Evolutionary conservation across 1,139 yeast species (phyloP), one percentile per base, ranked within the genome.

Genomic region (Saccharomyces pastorianus): DNA sequence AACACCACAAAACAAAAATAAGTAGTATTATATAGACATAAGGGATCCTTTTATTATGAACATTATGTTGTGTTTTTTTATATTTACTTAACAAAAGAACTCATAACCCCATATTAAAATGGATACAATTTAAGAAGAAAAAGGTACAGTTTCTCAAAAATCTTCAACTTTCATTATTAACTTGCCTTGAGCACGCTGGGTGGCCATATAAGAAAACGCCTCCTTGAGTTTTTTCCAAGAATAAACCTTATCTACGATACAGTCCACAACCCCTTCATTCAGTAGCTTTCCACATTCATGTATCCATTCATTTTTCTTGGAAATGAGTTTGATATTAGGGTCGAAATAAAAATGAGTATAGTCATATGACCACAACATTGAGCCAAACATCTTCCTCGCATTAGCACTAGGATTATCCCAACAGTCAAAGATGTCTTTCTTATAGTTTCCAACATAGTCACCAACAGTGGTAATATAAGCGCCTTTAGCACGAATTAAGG

Each of bases 401-500:
- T 70, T 62, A 50, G 73, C 70, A 49, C 71, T 66, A 14, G 75
- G 73, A 27, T 66, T 64, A 48, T 67, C 70, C 72, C 72, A 70
- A 11, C 68, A 58, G 50, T 67, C 68, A 57, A 66, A 73, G 4
- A 69, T 55, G 56, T 73, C 75, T 13, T 62, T 62, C n/a, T 59
- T 58, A 57, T 76, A 73, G 46, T 73, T 63, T 52, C 69, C 69
- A 48, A 72, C 72, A 25, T 64, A 61, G 58, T 82, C 85, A 25
- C 88, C 89, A 41, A 78, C 80, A 41, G 81, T 73, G 6, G 85
- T 75, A 14, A 77, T 69, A 61, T 76, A 84, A 7, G 73, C 71
- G 17, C 83, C 80, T 3, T 75, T 74, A 48, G 67, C 61, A 25
- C 65, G 61, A 52, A 82, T 64, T 31, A 71, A 63, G 2, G 64